phyloP scores from a whole-genome alignment of 352 stramenopile species.

The Phytophthora aleatoria region DNA sequence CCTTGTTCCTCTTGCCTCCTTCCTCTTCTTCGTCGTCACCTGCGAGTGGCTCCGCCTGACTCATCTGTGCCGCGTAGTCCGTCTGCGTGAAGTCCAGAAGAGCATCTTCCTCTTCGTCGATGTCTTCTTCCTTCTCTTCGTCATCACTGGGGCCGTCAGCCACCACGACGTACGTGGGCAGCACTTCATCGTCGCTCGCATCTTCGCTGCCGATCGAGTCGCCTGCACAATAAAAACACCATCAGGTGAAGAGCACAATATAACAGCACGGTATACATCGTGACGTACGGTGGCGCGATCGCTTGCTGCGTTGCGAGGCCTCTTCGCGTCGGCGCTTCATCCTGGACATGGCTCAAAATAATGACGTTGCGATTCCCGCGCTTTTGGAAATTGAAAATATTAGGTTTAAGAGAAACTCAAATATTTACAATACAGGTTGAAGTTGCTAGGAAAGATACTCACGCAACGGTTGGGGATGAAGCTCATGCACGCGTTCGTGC shows the following conservation, averaged over 20 bases:
- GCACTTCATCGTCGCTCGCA: slow-evolving; percentile 36
- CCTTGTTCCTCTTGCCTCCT: slow-evolving; percentile 42
- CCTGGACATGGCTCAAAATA: slow-evolving; percentile 5
- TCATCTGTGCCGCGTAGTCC: slow-evolving; percentile 68
- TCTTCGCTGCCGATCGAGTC: slow-evolving; percentile 39
- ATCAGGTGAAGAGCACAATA: not conserved
- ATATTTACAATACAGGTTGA: slow-evolving; percentile 22
- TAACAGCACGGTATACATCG: not conserved
- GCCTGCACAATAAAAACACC: slow-evolving; percentile 9
- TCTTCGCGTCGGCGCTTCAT: slow-evolving; percentile 54
- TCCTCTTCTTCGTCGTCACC: slow-evolving; percentile 43
- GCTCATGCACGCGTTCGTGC: no score
- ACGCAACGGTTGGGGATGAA: slow-evolving; percentile 7
- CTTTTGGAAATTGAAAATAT: slow-evolving; percentile 10
- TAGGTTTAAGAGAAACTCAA: not conserved
- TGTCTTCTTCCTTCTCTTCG: slow-evolving; percentile 43
- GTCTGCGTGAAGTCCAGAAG: slow-evolving; percentile 81
- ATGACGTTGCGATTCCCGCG: slow-evolving; percentile 4
- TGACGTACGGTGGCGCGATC: slow-evolving; percentile 41
- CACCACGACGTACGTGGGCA: slow-evolving; percentile 34
- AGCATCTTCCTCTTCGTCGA: slow-evolving; percentile 41
- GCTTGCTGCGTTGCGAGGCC: slow-evolving; percentile 35
- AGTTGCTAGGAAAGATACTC: not conserved
- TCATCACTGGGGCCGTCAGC: slow-evolving; percentile 26
- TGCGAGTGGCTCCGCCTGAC: slow-evolving; percentile 33